Evolutionary conservation across 305 asterid genomes (phyloP), one percentile per base, ranked within the genome.

Genomic region (Fraxinus velutina): DNA sequence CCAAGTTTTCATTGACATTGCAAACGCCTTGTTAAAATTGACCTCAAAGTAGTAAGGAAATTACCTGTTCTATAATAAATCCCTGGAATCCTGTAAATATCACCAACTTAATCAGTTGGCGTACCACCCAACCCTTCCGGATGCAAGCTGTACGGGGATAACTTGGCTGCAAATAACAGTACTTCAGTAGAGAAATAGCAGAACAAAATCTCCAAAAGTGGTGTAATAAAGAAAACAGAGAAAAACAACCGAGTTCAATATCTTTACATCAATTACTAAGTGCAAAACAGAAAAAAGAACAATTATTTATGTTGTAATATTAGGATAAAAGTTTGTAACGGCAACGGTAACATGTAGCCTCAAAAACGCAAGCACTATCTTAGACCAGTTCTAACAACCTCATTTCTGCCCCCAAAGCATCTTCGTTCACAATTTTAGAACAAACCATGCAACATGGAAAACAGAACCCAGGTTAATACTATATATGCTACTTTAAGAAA

Each of bases 31-130:
- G 75, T 55, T 37, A 74, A 52, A 73, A 57, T 86, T 77, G 87
- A 78, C 83, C 32, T 73, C 47, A 29, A 9, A 81, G 9, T n/a
- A 66, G 78, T 76, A 47, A 80, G 60, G 79, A 81, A 76, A 78
- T 81, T 60, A 94, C 99, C 97, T 96, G 92, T 78, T 89, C 94
- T 24, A 89, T 79, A 1, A 90, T 90, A 73, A 89, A 90, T 79
- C 89, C 91, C 92, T 85, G 86, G 22, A 89, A 77, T 81, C 94
- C 94, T 19, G 90, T 84, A 89, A 90, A 90, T 81, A 89, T 88
- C 73, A 90, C 86, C 80, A 88, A 83, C 85, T 90, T 88, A 76
- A 90, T 75, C 82, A 90, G 88, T 78, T 90, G 94, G 19, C 90
- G 90, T 17, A 78, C 83, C 73, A 89, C 90, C 91, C 91, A 90